phyloP scores from a whole-genome alignment of 2,329 filamentous ascomycete genomes.

The Talaromyces marneffei region DNA sequence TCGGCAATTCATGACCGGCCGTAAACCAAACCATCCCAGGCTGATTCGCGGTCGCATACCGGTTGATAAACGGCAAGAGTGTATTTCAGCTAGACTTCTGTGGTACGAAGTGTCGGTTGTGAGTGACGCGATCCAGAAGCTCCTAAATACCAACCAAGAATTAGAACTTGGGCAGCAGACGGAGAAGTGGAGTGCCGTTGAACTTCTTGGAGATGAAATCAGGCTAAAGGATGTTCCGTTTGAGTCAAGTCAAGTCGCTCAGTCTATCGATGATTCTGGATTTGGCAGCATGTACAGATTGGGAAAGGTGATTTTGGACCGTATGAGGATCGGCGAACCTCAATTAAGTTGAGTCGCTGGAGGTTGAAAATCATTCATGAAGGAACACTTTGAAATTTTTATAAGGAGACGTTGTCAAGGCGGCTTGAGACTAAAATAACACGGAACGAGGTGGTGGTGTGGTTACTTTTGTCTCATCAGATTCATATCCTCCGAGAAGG shows the following conservation, averaged over 20 bases:
- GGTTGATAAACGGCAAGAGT: background rate
- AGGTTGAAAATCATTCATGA: too few relatives aligned
- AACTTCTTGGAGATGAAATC: conserved; percentile 27
- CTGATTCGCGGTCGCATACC: conserved; percentile 26
- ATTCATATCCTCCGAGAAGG: too few relatives aligned
- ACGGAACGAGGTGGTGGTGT: too few relatives aligned
- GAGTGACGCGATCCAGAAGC: conserved; percentile 30
- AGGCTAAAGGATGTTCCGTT: conserved; percentile 11
- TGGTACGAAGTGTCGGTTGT: conserved; percentile 39
- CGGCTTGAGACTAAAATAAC: too few relatives aligned
- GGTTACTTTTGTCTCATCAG: too few relatives aligned
- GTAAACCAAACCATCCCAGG: conserved; percentile 19
- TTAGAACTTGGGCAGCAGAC: conserved; percentile 33
- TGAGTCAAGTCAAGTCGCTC: conserved; percentile 18
- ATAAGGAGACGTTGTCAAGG: background rate
- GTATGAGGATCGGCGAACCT: conserved; percentile 8
- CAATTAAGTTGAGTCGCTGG: too few relatives aligned
- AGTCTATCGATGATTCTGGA: conserved; percentile 23
- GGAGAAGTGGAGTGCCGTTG: conserved; percentile 25
- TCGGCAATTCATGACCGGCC: conserved; percentile 30
- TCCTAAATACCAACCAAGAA: conserved; percentile 28
- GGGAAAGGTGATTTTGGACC: conserved; percentile 23
- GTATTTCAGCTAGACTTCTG: background rate
- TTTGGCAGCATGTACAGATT: conserved; percentile 27
- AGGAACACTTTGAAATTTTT: background rate